Conservation (phyloP, 441 rosid species). For the Corymbia citriodora region DNA sequence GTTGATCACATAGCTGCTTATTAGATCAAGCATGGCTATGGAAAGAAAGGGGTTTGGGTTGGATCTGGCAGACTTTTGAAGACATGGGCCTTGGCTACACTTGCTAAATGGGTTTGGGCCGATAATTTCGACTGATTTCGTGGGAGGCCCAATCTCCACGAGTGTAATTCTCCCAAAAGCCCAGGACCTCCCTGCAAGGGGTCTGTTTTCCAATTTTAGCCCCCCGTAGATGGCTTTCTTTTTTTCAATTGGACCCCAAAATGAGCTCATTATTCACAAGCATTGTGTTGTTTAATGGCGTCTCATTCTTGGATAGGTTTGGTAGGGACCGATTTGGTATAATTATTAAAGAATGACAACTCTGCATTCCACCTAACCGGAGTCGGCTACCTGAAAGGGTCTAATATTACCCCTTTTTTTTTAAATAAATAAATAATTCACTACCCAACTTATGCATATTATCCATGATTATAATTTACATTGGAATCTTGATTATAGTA, state of each 20-base stretch:
- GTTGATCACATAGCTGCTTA: background rate
- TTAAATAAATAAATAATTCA: background rate
- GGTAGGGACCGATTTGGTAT: background rate
- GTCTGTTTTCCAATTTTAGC: background rate
- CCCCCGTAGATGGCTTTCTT: background rate
- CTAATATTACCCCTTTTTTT: background rate
- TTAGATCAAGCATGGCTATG: background rate
- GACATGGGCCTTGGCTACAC: background rate
- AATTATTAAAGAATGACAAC: background rate
- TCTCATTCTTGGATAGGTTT: background rate
- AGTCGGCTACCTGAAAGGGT: background rate
- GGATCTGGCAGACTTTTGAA: background rate
- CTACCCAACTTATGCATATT: fast-evolving
- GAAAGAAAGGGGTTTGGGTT: background rate
- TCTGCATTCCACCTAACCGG: background rate
- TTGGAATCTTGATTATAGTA: fast-evolving
- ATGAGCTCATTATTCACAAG: background rate
- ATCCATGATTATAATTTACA: background rate
- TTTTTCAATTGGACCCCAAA: background rate
- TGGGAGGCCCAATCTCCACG: background rate
- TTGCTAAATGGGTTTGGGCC: background rate
- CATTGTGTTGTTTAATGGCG: background rate
- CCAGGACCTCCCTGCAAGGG: background rate
- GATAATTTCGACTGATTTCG: background rate
- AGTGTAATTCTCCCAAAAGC: background rate